Evolutionary conservation across 768 basidiomycete genomes (phyloP).

Genomic region (Trametes maxima): DNA sequence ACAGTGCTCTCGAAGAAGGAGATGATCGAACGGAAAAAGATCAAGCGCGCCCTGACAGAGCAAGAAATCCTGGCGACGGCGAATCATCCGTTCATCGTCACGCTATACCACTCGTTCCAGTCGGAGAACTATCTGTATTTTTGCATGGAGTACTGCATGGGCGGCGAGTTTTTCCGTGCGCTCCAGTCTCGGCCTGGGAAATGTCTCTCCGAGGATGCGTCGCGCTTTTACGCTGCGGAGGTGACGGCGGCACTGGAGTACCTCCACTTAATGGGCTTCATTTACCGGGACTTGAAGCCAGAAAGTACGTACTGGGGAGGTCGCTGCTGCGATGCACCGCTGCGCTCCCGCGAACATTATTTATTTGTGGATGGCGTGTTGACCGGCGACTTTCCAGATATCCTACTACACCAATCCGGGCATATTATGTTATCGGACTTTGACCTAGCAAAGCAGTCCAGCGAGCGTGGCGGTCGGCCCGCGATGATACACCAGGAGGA

Average conservation of each 20-base stretch:
- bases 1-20: conserved; percentile 97
- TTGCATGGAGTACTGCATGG: conserved; percentile 99
- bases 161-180: conserved; percentile 98
- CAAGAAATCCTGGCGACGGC: conserved; percentile 98
- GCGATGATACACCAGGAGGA: conserved; percentile 85
- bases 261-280: conserved; percentile 98
- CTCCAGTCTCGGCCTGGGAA: conserved; percentile 96
- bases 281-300: conserved; percentile 98
- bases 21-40: conserved; percentile 99
- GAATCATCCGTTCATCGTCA: conserved; percentile 99
- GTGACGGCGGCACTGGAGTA: conserved; percentile 98
- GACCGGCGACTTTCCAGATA: conserved; percentile 59
- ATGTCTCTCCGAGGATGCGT: conserved; percentile 92
- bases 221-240: conserved; percentile 98
- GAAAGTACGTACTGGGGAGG: conserved; percentile 75
- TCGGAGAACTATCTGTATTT: conserved; percentile 98
- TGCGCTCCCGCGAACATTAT: conserved; percentile 17
- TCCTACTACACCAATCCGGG: conserved; percentile 94
- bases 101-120: conserved; percentile 98
- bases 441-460: conserved; percentile 96
- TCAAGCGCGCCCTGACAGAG: conserved; percentile 97
- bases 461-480: conserved; percentile 81
- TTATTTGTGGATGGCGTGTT: conserved; percentile 15
- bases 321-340: conserved; percentile 5
- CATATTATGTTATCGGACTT: conserved; percentile 99